Base-by-base conservation (phyloP, 2,329 filamentous ascomycete species). In the Phyllosticta ampelicida region DNA sequence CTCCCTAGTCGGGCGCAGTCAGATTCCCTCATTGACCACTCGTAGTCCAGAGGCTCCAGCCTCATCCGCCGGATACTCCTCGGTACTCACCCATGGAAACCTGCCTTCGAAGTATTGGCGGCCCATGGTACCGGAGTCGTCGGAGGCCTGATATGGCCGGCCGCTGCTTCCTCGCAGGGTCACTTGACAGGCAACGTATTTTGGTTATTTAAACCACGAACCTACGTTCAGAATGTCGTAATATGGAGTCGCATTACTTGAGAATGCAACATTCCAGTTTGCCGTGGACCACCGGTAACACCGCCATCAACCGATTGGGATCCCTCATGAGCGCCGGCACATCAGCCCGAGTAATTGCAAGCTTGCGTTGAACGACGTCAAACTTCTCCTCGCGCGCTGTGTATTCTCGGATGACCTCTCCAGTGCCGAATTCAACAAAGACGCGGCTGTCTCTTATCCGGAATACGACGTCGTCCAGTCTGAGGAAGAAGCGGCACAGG, bases 391-490 rank as follows among this genome's bases (percentile, higher is more conserved):
- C 92, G 69, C 87, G 86, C n/a, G 86, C 86, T 19, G 89, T 89
- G 68, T 96, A 96, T 74, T 99, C 92, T 62, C 92, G 79, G 28
- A 95, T 86, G 28, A 97, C 86, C 67, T 88, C 83, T 54, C 86
- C 82, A 18, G 80, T 84, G 49, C 78, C 82, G 70, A 97, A 96
- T 70, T 99, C 94, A 58, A 96, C 83, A 71, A 95, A 99, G 30
- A 99, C 79, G 62, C 94, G 80, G 0, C 92, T 97, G 69, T 99
- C 94, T 58, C 92, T 80, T 59, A 99, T 82, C 59, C 94, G 80
- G 60, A 96, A 82, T 50, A 99, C 68, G 51, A 99, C 94, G 66
- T 90, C 87, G 67, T 99, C 94, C 48, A 99, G 78, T 60, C 94
- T 81, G 86, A 99, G 89, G 73, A 96, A 99, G 69, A 96, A 86